Conservation (phyloP, 176 grass and related monocot genomes). For the Juncus effusus region DNA sequence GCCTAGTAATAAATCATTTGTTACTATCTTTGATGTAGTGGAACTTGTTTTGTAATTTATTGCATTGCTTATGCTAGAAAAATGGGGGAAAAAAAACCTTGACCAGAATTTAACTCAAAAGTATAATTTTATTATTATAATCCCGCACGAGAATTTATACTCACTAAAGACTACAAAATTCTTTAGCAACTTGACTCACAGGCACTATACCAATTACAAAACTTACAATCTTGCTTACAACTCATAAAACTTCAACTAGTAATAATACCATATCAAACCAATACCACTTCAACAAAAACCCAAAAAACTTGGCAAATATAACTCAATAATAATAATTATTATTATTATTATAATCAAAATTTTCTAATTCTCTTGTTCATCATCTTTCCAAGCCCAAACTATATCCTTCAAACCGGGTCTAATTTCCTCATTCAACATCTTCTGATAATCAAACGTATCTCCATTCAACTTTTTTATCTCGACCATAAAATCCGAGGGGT, state of each 20-base stretch:
- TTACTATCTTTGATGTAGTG: too few relatives aligned
- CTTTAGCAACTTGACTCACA: not conserved
- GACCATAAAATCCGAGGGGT: slow-evolving; percentile 45
- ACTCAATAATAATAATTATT: not conserved
- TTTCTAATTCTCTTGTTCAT: slow-evolving; percentile 33
- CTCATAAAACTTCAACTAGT: not conserved
- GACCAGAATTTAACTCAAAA: too few relatives aligned
- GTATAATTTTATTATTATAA: too few relatives aligned
- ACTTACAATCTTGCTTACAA: slow-evolving; percentile 6
- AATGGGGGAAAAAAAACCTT: too few relatives aligned
- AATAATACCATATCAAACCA: not conserved
- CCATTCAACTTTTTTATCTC: slow-evolving; percentile 75
- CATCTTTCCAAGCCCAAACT: slow-evolving; percentile 64
- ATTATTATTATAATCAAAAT: slow-evolving; percentile 29
- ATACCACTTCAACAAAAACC: not conserved
- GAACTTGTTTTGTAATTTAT: too few relatives aligned
- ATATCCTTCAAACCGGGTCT: slow-evolving; percentile 67
- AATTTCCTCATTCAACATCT: slow-evolving; percentile 54
- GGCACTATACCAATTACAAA: not conserved
- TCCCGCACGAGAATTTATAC: not conserved
- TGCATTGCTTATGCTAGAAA: too few relatives aligned
- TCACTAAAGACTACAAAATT: slow-evolving; percentile 15
- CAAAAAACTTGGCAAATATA: not conserved
- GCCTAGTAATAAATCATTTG: too few relatives aligned
- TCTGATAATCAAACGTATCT: slow-evolving; percentile 63